phyloP scores from a whole-genome alignment of 257 asterid genomes.

The Ligustrum vulgare region DNA sequence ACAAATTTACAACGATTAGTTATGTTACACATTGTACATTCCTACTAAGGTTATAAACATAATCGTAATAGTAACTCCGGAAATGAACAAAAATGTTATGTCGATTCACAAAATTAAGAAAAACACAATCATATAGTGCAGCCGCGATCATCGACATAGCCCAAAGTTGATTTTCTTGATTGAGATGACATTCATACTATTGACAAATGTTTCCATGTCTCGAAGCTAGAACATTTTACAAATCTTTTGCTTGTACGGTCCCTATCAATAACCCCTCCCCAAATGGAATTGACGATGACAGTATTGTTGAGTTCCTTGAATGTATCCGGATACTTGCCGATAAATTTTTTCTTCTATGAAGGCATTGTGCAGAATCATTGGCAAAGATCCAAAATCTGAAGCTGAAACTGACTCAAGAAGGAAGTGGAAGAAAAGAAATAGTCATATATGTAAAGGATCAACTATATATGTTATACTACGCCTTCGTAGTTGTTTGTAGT shows the following conservation, averaged over 20 bases:
- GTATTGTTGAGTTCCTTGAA: conserved; percentile 73
- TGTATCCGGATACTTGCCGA: conserved; percentile 82
- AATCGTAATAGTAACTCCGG: no score
- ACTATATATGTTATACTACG: conserved; percentile 39
- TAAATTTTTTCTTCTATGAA: conserved; percentile 64
- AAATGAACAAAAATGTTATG: no score
- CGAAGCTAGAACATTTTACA: no score
- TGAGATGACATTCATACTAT: not conserved
- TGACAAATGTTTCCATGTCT: no score
- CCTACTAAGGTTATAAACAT: no score
- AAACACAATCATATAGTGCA: no score
- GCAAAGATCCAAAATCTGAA: conserved; percentile 73
- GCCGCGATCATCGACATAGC: not conserved
- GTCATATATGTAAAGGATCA: conserved; percentile 79
- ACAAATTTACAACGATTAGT: no score
- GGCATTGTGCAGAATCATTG: conserved; percentile 67
- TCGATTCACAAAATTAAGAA: no score
- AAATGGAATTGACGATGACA: conserved; percentile 68
- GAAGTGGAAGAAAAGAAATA: conserved; percentile 88
- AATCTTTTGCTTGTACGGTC: not conserved
- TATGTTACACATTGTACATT: no score
- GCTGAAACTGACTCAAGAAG: conserved; percentile 58
- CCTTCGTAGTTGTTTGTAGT: no score
- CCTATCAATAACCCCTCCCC: not conserved
- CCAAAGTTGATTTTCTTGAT: not conserved